Percentiles rank a stretch among this genome's conserved stretches.
These are phyloP conservation scores for Iberis pinnata DNA, from an alignment of 345 rosid genomes.

Conservation along the genomic window DNA sequence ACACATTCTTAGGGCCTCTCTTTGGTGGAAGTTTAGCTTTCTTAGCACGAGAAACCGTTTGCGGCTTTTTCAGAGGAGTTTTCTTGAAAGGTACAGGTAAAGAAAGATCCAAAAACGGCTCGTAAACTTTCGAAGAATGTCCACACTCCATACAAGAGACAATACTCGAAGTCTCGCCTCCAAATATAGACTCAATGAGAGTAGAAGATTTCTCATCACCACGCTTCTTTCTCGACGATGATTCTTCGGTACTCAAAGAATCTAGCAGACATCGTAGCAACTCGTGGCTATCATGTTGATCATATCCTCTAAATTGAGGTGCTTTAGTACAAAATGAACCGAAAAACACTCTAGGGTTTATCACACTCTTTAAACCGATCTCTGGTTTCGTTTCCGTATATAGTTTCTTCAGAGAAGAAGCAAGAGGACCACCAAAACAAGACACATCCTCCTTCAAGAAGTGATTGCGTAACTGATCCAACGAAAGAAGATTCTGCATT, in stretches of 20 bases:
- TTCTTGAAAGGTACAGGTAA: constrained; percentile 84
- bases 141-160: constrained; percentile 82
- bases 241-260: constrained; percentile 72
- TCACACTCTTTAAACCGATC: constrained; percentile 46
- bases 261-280: constrained; percentile 82
- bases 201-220: constrained; percentile 40
- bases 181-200: constrained; percentile 71
- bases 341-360: constrained; percentile 69
- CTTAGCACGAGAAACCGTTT: constrained; percentile 49
- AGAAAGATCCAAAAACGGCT: constrained; percentile 92
- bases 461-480: constrained; percentile 49
- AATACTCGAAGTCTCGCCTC: constrained; percentile 82
- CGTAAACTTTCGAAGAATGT: constrained; percentile 77
- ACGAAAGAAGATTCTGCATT: constrained; percentile 79
- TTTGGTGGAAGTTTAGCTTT: constrained; percentile 68
- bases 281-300: constrained; percentile 97
- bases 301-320: constrained; percentile 87
- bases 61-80: constrained; percentile 50
- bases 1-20: constrained; percentile 38
- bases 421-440: constrained; percentile 41
- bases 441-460: constrained; percentile 47
- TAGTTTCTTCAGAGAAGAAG: constrained; percentile 63
- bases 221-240: constrained; percentile 40
- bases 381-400: constrained; percentile 60
- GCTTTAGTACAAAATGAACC: constrained; percentile 64